Evolutionary conservation across 1,139 yeast species (phyloP).

Genomic region (Taiozyma sp.): DNA sequence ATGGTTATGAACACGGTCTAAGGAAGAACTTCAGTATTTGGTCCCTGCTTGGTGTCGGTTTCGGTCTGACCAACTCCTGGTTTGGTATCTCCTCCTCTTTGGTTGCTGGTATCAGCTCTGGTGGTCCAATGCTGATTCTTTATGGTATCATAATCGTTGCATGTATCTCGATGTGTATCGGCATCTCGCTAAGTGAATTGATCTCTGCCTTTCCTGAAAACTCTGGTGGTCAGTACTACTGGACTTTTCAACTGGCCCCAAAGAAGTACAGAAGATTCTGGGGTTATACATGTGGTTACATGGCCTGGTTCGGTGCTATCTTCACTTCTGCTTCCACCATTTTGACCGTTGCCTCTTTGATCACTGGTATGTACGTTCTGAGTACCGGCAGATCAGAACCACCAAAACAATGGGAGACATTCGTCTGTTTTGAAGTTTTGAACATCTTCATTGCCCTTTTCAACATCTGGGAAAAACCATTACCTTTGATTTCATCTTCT

Average conservation of each 20-base stretch:
- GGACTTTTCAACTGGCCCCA: slow-evolving; percentile 56
- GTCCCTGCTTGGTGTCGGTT: slow-evolving; percentile 58
- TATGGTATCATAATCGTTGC: slow-evolving; percentile 66
- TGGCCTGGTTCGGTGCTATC: slow-evolving; percentile 56
- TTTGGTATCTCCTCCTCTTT: slow-evolving; percentile 62
- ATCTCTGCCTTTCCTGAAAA: slow-evolving; percentile 52
- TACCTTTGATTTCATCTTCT: slow-evolving; percentile 46
- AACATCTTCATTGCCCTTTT: slow-evolving; percentile 41
- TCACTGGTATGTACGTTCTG: slow-evolving; percentile 52
- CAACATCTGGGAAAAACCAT: slow-evolving; percentile 52
- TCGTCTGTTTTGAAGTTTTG: slow-evolving; percentile 43
- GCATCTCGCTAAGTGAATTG: slow-evolving; percentile 47
- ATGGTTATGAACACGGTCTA: slow-evolving; percentile 27
- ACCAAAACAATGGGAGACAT: slow-evolving; percentile 53
- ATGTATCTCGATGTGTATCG: slow-evolving; percentile 42
- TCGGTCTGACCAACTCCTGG: slow-evolving; percentile 68
- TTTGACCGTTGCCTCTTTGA: slow-evolving; percentile 42
- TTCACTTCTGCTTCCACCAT: slow-evolving; percentile 59
- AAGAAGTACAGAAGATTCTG: slow-evolving; percentile 42
- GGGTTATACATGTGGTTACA: slow-evolving; percentile 52
- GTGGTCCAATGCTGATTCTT: slow-evolving; percentile 63
- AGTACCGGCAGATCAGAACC: slow-evolving; percentile 37
- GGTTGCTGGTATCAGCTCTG: slow-evolving; percentile 57
- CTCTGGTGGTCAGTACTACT: slow-evolving; percentile 63
- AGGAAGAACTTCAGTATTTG: slow-evolving; percentile 33